These are phyloP conservation scores for Clavispora phyllophila DNA, from an alignment of 805 yeast species.

Conservation along the genomic window DNA sequence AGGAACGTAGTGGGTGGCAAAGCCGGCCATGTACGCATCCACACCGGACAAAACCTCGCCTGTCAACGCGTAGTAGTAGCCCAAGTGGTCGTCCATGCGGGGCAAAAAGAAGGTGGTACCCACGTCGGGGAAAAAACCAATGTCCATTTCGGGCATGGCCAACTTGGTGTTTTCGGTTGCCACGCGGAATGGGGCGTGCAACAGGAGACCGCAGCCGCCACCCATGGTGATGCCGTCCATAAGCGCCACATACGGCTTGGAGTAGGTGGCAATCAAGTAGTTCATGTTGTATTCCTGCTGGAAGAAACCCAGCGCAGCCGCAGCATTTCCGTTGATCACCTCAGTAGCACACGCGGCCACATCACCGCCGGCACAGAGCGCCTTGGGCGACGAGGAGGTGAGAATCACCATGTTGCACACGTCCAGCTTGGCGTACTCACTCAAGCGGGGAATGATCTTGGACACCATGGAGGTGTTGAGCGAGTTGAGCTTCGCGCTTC, in stretches of 20 bases:
- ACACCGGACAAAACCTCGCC: conserved; percentile 73
- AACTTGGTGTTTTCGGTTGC: conserved; percentile 88
- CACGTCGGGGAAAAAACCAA: conserved; percentile 95
- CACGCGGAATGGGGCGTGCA: conserved; percentile 87
- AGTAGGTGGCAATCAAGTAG: conserved; percentile 71
- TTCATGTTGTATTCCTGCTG: conserved; percentile 76
- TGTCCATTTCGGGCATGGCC: conserved; percentile 98
- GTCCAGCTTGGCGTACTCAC: conserved; percentile 70
- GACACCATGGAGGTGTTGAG: conserved; percentile 71
- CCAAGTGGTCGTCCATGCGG: conserved; percentile 73
- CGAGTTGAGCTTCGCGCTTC: conserved; percentile 82
- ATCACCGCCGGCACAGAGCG: conserved; percentile 96
- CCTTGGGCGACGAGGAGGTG: conserved; percentile 58
- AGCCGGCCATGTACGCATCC: conserved; percentile 79
- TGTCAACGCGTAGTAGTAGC: conserved; percentile 81
- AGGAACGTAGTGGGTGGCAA: conserved; percentile 87
- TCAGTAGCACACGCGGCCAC: conserved; percentile 72
- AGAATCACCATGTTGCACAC: conserved; percentile 62
- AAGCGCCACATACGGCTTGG: conserved; percentile 80
- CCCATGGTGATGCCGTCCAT: conserved; percentile 97
- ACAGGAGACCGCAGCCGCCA: conserved; percentile 91
- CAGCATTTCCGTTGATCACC: conserved; percentile 44
- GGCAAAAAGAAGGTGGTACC: conserved; percentile 90
- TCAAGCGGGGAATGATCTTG: conserved; percentile 64
- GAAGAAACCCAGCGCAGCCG: conserved; percentile 61